Evolutionary conservation across 2,329 filamentous ascomycete species (phyloP).

Genomic region (Fusarium phyllophilum): DNA sequence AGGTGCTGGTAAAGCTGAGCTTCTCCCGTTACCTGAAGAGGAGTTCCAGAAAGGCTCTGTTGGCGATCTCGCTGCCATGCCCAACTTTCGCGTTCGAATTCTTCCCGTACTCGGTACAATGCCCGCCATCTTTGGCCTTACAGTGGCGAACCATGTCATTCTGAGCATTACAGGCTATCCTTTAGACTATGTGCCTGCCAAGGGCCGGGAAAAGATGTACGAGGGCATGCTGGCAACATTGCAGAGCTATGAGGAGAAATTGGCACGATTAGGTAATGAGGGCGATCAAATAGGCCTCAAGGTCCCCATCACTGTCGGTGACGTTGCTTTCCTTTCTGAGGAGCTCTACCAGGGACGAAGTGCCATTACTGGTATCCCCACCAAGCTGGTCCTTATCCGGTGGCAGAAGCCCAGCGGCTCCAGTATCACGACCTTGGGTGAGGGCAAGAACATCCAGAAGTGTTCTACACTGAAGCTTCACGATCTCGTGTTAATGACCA

Average conservation of each 20-base stretch:
- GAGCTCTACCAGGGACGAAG: slow-evolving; percentile 89
- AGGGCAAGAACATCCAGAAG: slow-evolving; percentile 78
- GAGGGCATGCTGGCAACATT: slow-evolving; percentile 81
- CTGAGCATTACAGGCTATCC: slow-evolving; percentile 85
- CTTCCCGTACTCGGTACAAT: slow-evolving; percentile 95
- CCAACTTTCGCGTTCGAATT: slow-evolving; percentile 95
- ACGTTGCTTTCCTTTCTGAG: slow-evolving; percentile 89
- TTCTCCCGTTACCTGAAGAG: slow-evolving; percentile 87
- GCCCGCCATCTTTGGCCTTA: slow-evolving; percentile 95
- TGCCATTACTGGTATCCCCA: slow-evolving; percentile 82
- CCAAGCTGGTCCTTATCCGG: slow-evolving; percentile 79
- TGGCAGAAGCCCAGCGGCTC: slow-evolving; percentile 76
- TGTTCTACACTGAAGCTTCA: slow-evolving; percentile 73
- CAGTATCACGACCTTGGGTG: slow-evolving; percentile 69
- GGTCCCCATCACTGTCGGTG: slow-evolving; percentile 79
- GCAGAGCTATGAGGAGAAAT: slow-evolving; percentile 81
- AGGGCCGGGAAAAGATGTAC: slow-evolving; percentile 91
- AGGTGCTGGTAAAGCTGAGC: slow-evolving; percentile 87
- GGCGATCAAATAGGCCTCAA: slow-evolving; percentile 72
- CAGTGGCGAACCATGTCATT: slow-evolving; percentile 92
- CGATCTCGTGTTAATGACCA: slow-evolving; percentile 90
- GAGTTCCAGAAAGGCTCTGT: slow-evolving; percentile 89
- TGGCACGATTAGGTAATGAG: slow-evolving; percentile 60
- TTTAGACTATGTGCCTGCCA: slow-evolving; percentile 81
- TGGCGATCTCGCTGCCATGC: slow-evolving; percentile 85